Evolutionary conservation across 495 filamentous ascomycete species (phyloP).

Genomic region (Penicillium goetzii): DNA sequence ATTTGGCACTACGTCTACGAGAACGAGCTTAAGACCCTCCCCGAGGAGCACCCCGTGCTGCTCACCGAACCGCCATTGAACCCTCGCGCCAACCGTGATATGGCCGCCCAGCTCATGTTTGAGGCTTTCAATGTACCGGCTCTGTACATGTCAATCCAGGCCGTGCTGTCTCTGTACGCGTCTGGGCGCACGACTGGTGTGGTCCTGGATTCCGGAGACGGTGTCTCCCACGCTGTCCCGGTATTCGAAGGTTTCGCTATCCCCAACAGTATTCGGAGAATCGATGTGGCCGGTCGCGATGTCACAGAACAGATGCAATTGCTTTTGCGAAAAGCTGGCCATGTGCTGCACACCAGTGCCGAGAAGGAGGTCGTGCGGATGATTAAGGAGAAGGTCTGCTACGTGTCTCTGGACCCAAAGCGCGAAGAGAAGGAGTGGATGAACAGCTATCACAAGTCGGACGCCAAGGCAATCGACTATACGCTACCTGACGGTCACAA

Average conservation of each 20-base stretch:
- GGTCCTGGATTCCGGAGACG: slow-evolving; percentile 93
- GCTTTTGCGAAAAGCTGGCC: slow-evolving; percentile 87
- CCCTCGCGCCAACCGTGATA: slow-evolving; percentile 93
- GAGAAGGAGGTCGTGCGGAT: slow-evolving; percentile 96
- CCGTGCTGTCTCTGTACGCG: slow-evolving; percentile 93
- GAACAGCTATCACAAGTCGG: slow-evolving; percentile 54
- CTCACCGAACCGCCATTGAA: slow-evolving; percentile 97
- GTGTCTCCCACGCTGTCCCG: slow-evolving; percentile 95
- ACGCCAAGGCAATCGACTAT: slow-evolving; percentile 80
- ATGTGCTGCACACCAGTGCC: slow-evolving; percentile 94
- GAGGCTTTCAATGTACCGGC: slow-evolving; percentile 99
- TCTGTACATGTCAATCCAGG: slow-evolving; percentile 95
- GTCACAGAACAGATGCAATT: slow-evolving; percentile 95
- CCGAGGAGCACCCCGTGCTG: slow-evolving; percentile 97
- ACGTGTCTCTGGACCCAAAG: slow-evolving; percentile 89
- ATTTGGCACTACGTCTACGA: slow-evolving; percentile 93
- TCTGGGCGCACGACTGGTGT: slow-evolving; percentile 96
- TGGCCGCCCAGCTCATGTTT: slow-evolving; percentile 95
- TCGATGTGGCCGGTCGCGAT: slow-evolving; percentile 97
- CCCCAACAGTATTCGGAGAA: slow-evolving; percentile 88
- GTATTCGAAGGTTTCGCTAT: slow-evolving; percentile 99
- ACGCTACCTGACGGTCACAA: slow-evolving; percentile 88
- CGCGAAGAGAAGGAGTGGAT: slow-evolving; percentile 96
- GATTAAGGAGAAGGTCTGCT: slow-evolving; percentile 94
- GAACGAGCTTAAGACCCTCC: slow-evolving; percentile 88